These are phyloP conservation scores for Boletellus ananas DNA, from an alignment of 768 basidiomycete species.

Conservation along the genomic window DNA sequence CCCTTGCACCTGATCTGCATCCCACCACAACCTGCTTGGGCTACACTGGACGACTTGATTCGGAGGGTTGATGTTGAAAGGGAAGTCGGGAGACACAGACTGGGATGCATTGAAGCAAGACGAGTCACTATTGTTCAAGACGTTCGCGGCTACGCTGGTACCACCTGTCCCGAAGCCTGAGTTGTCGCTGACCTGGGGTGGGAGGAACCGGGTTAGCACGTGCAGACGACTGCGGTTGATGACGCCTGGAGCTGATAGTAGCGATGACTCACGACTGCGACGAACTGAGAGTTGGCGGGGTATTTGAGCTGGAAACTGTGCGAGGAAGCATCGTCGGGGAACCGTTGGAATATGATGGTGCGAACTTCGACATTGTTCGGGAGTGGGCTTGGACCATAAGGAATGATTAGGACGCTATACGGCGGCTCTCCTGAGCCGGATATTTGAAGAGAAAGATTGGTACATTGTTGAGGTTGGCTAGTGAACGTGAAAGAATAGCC, in stretches of 20 bases:
- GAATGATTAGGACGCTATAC: slow-evolving; percentile 63
- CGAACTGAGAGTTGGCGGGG: slow-evolving; percentile 67
- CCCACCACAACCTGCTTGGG: slow-evolving; percentile 65
- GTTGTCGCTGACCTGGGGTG: slow-evolving; percentile 51
- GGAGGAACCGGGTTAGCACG: background rate
- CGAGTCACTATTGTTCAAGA: slow-evolving; percentile 46
- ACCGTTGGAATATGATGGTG: slow-evolving; percentile 52
- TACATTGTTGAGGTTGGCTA: slow-evolving; percentile 59
- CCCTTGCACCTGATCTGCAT: slow-evolving; percentile 49
- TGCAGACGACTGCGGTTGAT: background rate
- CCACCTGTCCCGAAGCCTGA: slow-evolving; percentile 69
- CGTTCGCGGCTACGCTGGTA: slow-evolving; percentile 63
- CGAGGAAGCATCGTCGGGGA: slow-evolving; percentile 38
- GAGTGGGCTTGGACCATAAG: slow-evolving; percentile 61
- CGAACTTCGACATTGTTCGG: slow-evolving; percentile 61
- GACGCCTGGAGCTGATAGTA: background rate
- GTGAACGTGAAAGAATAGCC: slow-evolving; percentile 44
- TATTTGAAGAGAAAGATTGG: slow-evolving; percentile 55
- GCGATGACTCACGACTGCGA: slow-evolving; percentile 61
- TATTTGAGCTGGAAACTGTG: slow-evolving; percentile 57
- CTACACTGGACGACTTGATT: slow-evolving; percentile 66
- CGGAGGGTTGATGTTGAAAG: slow-evolving; percentile 57
- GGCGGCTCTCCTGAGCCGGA: slow-evolving; percentile 63
- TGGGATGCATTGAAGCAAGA: slow-evolving; percentile 56
- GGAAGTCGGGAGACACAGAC: slow-evolving; percentile 50